Evolutionary conservation across 225 moss, liverwort and hornwort species (phyloP).

Genomic region (Bryum argenteum): DNA sequence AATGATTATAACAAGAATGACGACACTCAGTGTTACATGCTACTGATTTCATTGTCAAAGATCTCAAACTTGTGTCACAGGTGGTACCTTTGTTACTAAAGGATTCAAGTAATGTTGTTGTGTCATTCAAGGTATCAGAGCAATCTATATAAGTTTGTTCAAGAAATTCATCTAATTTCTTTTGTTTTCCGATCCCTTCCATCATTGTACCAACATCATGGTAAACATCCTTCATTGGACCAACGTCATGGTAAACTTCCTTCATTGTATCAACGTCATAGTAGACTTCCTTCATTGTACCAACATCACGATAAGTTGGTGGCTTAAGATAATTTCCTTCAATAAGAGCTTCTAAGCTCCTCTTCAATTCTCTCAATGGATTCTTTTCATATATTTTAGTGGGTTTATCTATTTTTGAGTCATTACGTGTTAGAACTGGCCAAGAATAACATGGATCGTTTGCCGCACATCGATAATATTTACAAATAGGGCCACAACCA

Average conservation of each 20-base stretch:
- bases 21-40: slow-evolving; percentile 20
- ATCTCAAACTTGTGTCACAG: background rate
- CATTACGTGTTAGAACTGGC: background rate
- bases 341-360: background rate
- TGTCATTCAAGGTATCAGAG: background rate
- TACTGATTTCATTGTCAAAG: background rate
- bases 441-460: slow-evolving; percentile 1
- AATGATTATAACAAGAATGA: background rate
- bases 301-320: no score
- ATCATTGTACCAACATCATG: background rate
- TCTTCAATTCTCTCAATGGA: background rate
- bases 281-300: no score
- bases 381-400: background rate
- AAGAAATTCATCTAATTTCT: background rate
- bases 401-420: background rate
- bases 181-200: background rate
- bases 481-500: slow-evolving; percentile 7
- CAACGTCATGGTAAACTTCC: background rate
- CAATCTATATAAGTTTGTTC: background rate
- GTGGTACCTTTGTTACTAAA: background rate
- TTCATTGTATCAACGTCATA: no score
- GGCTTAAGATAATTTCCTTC: background rate
- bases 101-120: background rate
- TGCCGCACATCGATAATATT: slow-evolving; percentile 1
- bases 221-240: background rate